A percentile compares a stretch with the other conserved stretches of the same genome.
phyloP scores from a whole-genome alignment of 176 grass and related monocot species.

The Aegilops umbellulata region DNA sequence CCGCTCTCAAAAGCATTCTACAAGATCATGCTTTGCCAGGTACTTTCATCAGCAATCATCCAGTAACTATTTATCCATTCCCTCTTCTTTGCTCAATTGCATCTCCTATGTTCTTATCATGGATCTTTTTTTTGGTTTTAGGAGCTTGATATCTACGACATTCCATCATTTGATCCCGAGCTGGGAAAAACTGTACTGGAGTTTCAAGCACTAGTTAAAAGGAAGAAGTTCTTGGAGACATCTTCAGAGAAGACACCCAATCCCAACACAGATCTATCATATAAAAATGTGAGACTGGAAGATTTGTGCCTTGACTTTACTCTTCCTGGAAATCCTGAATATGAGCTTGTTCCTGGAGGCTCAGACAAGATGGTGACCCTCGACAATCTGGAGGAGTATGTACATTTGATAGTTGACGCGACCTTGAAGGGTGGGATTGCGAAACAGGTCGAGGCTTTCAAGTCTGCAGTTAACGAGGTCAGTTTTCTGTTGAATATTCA shows the following conservation, averaged over 20 bases:
- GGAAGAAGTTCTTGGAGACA: constrained; percentile 55
- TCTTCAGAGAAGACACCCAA: constrained; percentile 17
- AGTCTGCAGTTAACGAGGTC: constrained; percentile 63
- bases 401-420: constrained; percentile 50
- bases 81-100: constrained; percentile 13
- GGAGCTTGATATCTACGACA: constrained; percentile 86
- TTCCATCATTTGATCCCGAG: constrained; percentile 65
- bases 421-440: constrained; percentile 49
- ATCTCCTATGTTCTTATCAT: constrained; percentile 29
- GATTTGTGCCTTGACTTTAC: constrained; percentile 75
- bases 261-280: constrained; percentile 27
- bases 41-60: constrained; percentile 36
- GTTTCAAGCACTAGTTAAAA: constrained; percentile 62
- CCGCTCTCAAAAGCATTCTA: constrained; percentile 81
- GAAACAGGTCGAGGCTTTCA: constrained; percentile 55
- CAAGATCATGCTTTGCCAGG: constrained; percentile 75
- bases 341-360: constrained; percentile 42
- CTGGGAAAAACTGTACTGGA: constrained; percentile 64
- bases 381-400: constrained; percentile 59
- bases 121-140: constrained; percentile 24
- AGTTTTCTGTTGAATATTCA: background rate
- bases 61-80: background rate
- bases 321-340: constrained; percentile 67
- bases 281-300: constrained; percentile 46
- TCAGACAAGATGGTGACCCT: constrained; percentile 48